Percentiles rank a stretch among this genome's conserved stretches.
These are phyloP conservation scores for Tolypocladium tundrense DNA, from an alignment of 2,329 filamentous ascomycete genomes.

Conservation along the genomic window DNA sequence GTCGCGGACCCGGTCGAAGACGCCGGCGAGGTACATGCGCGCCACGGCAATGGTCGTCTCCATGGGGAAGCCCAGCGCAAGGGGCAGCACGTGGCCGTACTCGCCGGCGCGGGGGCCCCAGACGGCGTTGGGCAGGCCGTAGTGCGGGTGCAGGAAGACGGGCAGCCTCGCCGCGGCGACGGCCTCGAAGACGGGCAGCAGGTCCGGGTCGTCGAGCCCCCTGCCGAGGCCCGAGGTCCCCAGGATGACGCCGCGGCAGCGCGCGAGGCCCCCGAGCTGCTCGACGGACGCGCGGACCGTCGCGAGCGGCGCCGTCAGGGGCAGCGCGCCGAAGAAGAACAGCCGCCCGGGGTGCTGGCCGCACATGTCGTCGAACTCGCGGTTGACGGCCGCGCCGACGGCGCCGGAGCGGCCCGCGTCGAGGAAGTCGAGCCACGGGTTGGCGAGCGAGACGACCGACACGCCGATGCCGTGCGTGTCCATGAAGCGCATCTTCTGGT, in stretches of 20 bases:
- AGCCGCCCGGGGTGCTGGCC: slow-evolving; percentile 53
- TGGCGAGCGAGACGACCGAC: slow-evolving; percentile 80
- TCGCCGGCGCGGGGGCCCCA: slow-evolving; percentile 63
- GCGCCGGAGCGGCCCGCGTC: slow-evolving; percentile 45
- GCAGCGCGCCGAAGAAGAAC: slow-evolving; percentile 76
- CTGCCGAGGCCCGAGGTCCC: slow-evolving; percentile 72
- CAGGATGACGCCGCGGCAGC: slow-evolving; percentile 78
- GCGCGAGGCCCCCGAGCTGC: slow-evolving; percentile 48
- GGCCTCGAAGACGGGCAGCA: slow-evolving; percentile 63
- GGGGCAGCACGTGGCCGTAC: slow-evolving; percentile 79
- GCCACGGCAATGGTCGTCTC: slow-evolving; percentile 88
- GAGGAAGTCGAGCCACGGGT: slow-evolving; percentile 90
- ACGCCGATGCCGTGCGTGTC: slow-evolving; percentile 69
- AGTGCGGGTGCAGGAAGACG: slow-evolving; percentile 85
- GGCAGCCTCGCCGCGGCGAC: slow-evolving; percentile 55
- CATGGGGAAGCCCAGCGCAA: slow-evolving; percentile 80
- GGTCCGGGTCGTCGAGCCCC: slow-evolving; percentile 66
- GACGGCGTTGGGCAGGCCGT: slow-evolving; percentile 71
- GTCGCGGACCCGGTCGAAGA: slow-evolving; percentile 65
- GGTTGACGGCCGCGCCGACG: slow-evolving; percentile 61
- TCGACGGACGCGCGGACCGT: slow-evolving; percentile 56
- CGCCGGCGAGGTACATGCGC: slow-evolving; percentile 76
- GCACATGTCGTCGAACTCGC: slow-evolving; percentile 68
- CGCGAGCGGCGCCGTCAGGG: slow-evolving; percentile 56
- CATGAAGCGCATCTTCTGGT: slow-evolving; percentile 81